Evolutionary conservation across 345 rosid genomes (phyloP).

Genomic region (Leavenworthia alabamica): DNA sequence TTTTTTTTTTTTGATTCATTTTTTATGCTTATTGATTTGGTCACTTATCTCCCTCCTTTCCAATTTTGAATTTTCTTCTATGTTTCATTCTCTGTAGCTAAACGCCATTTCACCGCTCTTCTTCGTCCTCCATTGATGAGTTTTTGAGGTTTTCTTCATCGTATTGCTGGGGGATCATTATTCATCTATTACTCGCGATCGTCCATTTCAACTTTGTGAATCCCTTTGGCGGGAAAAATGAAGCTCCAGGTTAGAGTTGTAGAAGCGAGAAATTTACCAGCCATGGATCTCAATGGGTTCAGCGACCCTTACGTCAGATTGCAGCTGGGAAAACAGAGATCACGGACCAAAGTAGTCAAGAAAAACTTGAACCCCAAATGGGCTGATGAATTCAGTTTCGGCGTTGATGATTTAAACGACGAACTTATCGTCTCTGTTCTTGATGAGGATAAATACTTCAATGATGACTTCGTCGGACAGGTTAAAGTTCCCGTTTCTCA

Average conservation of each 20-base stretch:
- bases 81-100: background rate
- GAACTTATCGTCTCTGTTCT: constrained; percentile 69
- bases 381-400: constrained; percentile 85
- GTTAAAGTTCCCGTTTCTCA: constrained; percentile 54
- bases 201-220: background rate
- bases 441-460: constrained; percentile 88
- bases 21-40: background rate
- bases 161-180: background rate
- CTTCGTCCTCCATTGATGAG: background rate
- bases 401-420: constrained; percentile 87
- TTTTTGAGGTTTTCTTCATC: background rate
- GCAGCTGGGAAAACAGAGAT: constrained; percentile 69
- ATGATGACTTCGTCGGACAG: constrained; percentile 78
- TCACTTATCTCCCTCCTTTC: background rate
- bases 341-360: constrained; percentile 76
- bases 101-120: background rate
- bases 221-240: constrained; percentile 32
- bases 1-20: background rate
- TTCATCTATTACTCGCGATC: background rate
- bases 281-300: constrained; percentile 80
- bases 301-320: constrained; percentile 91
- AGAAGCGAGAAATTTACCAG: constrained; percentile 82
- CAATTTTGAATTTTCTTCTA: background rate
- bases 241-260: constrained; percentile 67
- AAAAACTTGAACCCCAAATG: constrained; percentile 82